Evolutionary conservation across 495 filamentous ascomycete species (phyloP), one percentile per base, ranked within the genome.

Genomic region (Lophiotrema nucula): DNA sequence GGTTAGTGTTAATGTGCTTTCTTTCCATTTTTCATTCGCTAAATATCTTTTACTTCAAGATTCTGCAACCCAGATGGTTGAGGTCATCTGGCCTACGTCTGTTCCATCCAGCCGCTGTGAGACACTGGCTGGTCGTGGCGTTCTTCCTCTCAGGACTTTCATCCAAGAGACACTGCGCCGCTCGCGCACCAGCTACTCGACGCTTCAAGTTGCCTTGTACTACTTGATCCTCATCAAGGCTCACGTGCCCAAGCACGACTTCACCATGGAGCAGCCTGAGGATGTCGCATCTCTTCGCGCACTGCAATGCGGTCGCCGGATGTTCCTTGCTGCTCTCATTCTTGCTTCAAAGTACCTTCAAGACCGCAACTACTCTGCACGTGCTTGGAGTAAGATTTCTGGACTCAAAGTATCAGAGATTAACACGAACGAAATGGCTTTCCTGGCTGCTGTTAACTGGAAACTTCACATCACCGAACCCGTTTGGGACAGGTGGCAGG

Each of bases 351-450:
- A 98, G 75, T 98, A 96, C 71, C 79, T 97, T 37, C 93, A 98
- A 71, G 93, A 98, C 72, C 87, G 93, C 41, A 98, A 97, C 72
- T 98, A 92, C 73, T 97, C 95, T 6, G 91, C 93, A 37, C 82
- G 90, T 31, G 93, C 93, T 19, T 98, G 93, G 93, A 97, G 93
- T 71, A 97, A 95, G 77, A 97, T 98, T 48, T 97, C 92, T 19
- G 92, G 92, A 33, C 77, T 97, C 33, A 88, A 89, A 62, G 90
- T 89, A 0, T 73, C 80, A 27, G 93, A 98, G 74, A 96, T 98
- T 72, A 97, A 97, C 74, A 84, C 88, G 62, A 97, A 97, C 69
- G 93, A 98, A 74, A 87, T 95, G 77, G 85, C 89, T 38, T 98
- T 97, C 70, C 80, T 97, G 18, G 70, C 85, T 46, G 90, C 92